These are phyloP conservation scores for Jackrogersella minutella DNA, from an alignment of 495 filamentous ascomycete species.

Conservation along the genomic window DNA sequence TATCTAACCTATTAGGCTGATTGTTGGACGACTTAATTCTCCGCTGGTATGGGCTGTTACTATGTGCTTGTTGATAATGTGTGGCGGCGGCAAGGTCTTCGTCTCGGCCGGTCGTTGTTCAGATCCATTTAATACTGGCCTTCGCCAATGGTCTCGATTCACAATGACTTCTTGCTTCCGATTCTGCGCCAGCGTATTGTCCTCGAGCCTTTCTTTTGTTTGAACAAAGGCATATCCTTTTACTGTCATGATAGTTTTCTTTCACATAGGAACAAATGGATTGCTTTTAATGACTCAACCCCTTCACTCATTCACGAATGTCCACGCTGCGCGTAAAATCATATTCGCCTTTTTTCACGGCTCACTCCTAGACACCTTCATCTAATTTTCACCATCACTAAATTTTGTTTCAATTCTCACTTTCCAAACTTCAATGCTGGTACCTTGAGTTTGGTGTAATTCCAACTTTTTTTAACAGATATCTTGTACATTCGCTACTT, in stretches of 20 bases:
- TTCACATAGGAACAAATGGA: constrained; percentile 14
- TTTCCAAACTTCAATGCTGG: constrained; percentile 37
- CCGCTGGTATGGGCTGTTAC: constrained; percentile 1
- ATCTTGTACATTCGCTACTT: constrained; percentile 9
- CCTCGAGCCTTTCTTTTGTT: constrained; percentile 26
- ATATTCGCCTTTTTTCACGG: not conserved
- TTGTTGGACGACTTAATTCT: constrained; percentile 14
- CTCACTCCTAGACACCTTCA: not conserved
- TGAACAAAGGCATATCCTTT: constrained; percentile 10
- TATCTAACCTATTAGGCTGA: constrained; percentile 16
- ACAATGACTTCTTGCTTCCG: constrained; percentile 27
- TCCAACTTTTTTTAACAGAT: constrained; percentile 2
- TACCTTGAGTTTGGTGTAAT: constrained; percentile 38
- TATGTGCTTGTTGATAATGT: constrained; percentile 12
- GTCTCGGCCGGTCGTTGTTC: constrained; percentile 25
- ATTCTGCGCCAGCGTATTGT: constrained; percentile 19
- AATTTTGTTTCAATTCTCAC: constrained; percentile 6
- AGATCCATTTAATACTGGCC: constrained; percentile 27
- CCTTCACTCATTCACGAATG: constrained; percentile 7
- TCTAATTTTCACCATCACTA: not conserved
- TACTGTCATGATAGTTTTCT: constrained; percentile 13
- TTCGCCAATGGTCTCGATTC: constrained; percentile 17
- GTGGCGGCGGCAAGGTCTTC: constrained; percentile 14
- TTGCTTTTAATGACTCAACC: constrained; percentile 30
- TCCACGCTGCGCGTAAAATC: constrained; percentile 5